A percentile compares a stretch with the other conserved stretches of the same genome.
Conservation (phyloP, 352 stramenopile genomes). For the Globisporangium canariense region DNA sequence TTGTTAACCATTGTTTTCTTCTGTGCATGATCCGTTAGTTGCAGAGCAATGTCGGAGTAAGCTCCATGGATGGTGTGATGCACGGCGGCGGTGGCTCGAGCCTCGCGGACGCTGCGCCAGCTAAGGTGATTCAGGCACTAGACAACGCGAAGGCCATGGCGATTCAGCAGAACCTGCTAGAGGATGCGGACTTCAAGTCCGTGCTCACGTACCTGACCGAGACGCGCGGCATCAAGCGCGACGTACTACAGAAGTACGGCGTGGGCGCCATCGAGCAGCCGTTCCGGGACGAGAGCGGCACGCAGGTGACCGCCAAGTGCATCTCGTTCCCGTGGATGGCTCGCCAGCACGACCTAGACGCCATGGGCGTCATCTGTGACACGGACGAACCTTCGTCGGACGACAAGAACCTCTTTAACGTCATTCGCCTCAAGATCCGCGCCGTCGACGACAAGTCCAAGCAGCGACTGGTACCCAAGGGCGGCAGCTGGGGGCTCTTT, state of each 20-base stretch:
- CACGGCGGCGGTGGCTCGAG: slow-evolving; percentile 21
- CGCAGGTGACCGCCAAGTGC: slow-evolving; percentile 68
- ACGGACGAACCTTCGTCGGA: slow-evolving; percentile 20
- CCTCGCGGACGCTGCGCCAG: slow-evolving; percentile 21
- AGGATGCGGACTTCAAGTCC: slow-evolving; percentile 54
- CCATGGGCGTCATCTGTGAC: slow-evolving; percentile 78
- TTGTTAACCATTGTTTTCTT: neutral
- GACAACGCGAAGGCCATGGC: slow-evolving; percentile 84
- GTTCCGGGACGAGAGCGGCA: slow-evolving; percentile 62
- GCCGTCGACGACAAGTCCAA: slow-evolving; percentile 84
- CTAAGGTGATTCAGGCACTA: slow-evolving; percentile 74
- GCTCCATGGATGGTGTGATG: slow-evolving; percentile 35
- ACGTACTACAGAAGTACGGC: slow-evolving; percentile 85
- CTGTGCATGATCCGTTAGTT: slow-evolving; percentile 21
- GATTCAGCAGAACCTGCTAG: slow-evolving; percentile 79
- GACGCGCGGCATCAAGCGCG: slow-evolving; percentile 55
- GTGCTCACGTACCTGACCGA: slow-evolving; percentile 76
- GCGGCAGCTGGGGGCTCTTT: slow-evolving; percentile 97
- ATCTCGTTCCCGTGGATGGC: slow-evolving; percentile 97
- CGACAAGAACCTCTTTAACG: slow-evolving; percentile 79
- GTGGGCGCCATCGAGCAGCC: slow-evolving; percentile 87
- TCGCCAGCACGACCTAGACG: slow-evolving; percentile 68
- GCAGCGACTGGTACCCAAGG: slow-evolving; percentile 86
- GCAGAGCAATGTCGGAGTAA: slow-evolving; percentile 49
- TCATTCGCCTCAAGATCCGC: slow-evolving; percentile 83